These are phyloP conservation scores for Boeremia exigua DNA, from an alignment of 2,329 filamentous ascomycete species.

Conservation along the genomic window DNA sequence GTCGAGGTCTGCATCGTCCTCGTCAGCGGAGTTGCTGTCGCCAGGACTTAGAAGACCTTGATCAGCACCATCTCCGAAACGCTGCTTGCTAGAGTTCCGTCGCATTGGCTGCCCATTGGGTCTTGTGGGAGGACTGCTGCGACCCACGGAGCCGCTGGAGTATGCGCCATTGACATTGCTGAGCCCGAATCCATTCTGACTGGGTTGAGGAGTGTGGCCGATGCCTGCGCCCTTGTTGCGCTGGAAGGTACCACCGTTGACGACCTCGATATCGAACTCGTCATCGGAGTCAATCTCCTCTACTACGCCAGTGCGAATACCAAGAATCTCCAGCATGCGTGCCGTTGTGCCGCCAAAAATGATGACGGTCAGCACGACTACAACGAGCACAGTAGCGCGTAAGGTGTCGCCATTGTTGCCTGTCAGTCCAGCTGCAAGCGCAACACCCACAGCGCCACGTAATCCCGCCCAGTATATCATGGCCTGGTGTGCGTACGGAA, in stretches of 20 bases:
- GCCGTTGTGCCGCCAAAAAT: conserved; percentile 98
- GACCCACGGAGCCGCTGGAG: conserved; percentile 62
- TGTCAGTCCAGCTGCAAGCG: conserved; percentile 84
- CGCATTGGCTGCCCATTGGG: conserved; percentile 54
- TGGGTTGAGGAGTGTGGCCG: conserved; percentile 73
- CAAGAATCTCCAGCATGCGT: conserved; percentile 94
- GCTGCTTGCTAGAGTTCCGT: conserved; percentile 59
- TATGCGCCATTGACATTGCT: conserved; percentile 60
- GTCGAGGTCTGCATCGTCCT: conserved; percentile 63
- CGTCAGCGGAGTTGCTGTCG: conserved; percentile 58
- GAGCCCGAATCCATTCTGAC: conserved; percentile 61
- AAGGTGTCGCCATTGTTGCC: conserved; percentile 83
- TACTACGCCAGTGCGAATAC: conserved; percentile 94
- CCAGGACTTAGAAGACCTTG: conserved; percentile 62
- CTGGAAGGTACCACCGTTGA: conserved; percentile 73
- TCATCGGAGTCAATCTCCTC: conserved; percentile 98
- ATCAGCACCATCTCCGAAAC: conserved; percentile 56
- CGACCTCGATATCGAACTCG: conserved; percentile 91
- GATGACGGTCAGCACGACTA: conserved; percentile 96
- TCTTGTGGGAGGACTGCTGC: conserved; percentile 55
- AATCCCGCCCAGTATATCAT: conserved; percentile 99
- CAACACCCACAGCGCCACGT: conserved; percentile 93
- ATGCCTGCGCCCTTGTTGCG: conserved; percentile 80
- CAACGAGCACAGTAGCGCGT: conserved; percentile 93
- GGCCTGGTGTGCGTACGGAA: conserved; percentile 95